Conservation (phyloP, 345 rosid genomes). For the Eucalyptus regnans region DNA sequence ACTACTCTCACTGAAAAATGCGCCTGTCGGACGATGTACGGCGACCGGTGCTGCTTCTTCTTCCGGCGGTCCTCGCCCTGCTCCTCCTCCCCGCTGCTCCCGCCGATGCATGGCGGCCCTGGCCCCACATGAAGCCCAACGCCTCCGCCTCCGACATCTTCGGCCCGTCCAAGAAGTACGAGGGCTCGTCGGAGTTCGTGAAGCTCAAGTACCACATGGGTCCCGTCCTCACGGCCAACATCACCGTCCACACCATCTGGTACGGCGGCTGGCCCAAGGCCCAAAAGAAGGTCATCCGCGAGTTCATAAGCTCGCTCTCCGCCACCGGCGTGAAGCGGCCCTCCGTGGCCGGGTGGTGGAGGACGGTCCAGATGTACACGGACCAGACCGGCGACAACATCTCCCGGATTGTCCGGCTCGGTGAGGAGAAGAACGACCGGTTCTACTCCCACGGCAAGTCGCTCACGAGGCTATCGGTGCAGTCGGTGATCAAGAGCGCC, state of each 20-base stretch:
- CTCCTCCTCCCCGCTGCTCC: conserved; percentile 3
- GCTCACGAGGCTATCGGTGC: conserved; percentile 71
- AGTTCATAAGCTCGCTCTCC: conserved; percentile 76
- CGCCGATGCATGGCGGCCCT: conserved; percentile 61
- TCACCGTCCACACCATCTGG: conserved; percentile 88
- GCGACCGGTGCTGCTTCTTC: neutral
- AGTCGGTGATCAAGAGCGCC: conserved; percentile 79
- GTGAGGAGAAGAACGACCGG: conserved; percentile 83
- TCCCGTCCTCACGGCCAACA: conserved; percentile 78
- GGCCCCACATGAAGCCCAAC: conserved; percentile 40
- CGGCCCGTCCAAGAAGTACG: conserved; percentile 61
- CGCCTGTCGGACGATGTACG: neutral
- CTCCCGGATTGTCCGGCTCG: conserved; percentile 39
- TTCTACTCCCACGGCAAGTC: conserved; percentile 84
- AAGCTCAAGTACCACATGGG: conserved; percentile 91
- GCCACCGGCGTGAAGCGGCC: conserved; percentile 40
- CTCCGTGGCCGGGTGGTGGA: conserved; percentile 95
- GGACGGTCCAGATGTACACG: conserved; percentile 70
- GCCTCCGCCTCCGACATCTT: conserved; percentile 20
- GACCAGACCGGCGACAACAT: conserved; percentile 77
- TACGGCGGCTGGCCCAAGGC: conserved; percentile 71
- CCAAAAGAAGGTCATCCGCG: conserved; percentile 80
- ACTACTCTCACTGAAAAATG: neutral
- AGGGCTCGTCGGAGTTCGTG: conserved; percentile 91
- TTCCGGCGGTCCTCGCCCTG: conserved; percentile 15